Evolutionary conservation across 768 basidiomycete species (phyloP), one percentile per base, ranked within the genome.

Genomic region (Royoungia palumana): DNA sequence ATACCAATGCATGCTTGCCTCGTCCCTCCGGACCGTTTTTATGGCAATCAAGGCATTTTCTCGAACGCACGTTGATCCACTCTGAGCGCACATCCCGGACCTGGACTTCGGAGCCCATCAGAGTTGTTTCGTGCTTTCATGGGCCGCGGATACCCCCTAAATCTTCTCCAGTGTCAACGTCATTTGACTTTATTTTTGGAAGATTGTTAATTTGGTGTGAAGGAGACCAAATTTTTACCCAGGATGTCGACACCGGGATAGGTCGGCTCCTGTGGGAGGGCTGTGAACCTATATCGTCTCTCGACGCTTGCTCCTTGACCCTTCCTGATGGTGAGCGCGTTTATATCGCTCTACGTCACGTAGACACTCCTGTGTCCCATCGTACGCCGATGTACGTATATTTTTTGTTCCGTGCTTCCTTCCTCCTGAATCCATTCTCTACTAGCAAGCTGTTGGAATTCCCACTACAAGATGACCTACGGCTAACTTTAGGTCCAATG

Each of bases 171-270:
- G 28, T 44, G 9, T 62, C 60, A 30, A 50, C 53, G 9, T 16
- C 60, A 0, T 61, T 43, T n/a, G 53, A 53, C 34, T 61, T 63
- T 51, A 53, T 63, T 40, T 63, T 56, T 12, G 61, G 60, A 34
- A 56, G 61, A 32, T 28, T 53, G 50, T 55, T 61, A 24, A 53
- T 61, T 21, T 63, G 54, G 60, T 54, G 43, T 22, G 61, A 61
- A 44, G 47, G 35, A 7, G 49, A 49, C 11, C 61, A 59, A 24
- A 44, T 62, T 35, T 37, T 63, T 17, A 50, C 51, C 11, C 51
- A 56, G 43, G 51, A 63, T 34, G 27, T 61, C 35, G 59, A 61
- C 32, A 61, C 59, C 0, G 60, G 60, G 2, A 7, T 21, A 13
- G 60, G 60, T 50, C 53, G 49, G n/a, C 46, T 61, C 19, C 20